These are phyloP conservation scores for Discostella stelligeroides DNA, from an alignment of 108 stramenopile genomes.

Conservation along the genomic window DNA sequence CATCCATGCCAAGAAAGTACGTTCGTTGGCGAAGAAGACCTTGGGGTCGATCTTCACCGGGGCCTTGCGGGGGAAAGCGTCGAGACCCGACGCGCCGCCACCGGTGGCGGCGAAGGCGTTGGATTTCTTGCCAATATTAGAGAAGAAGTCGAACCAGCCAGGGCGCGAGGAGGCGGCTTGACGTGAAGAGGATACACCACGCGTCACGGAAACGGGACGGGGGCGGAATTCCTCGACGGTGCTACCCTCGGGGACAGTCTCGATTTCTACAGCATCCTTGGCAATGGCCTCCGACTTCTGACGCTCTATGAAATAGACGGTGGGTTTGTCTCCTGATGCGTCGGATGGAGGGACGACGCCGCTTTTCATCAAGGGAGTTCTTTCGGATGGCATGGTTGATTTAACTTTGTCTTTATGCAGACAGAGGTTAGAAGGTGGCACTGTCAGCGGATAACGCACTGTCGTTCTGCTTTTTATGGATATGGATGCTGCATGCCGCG, in stretches of 20 bases:
- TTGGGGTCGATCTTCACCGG: conserved; percentile 86
- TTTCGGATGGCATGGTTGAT: conserved; percentile 41
- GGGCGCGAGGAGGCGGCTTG: not conserved
- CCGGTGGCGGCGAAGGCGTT: conserved; percentile 40
- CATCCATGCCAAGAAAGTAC: conserved; percentile 97
- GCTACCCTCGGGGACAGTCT: conserved; percentile 55
- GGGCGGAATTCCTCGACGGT: conserved; percentile 49
- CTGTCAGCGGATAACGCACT: too few relatives aligned
- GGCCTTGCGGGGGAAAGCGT: conserved; percentile 29
- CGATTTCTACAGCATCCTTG: conserved; percentile 49
- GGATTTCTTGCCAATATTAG: conserved; percentile 51
- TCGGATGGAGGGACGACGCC: conserved; percentile 26
- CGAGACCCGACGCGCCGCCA: conserved; percentile 8
- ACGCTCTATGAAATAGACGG: conserved; percentile 45
- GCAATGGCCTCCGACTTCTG: conserved; percentile 20
- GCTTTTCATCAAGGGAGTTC: conserved; percentile 28
- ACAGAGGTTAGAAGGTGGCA: too few relatives aligned
- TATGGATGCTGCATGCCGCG: too few relatives aligned
- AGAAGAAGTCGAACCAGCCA: conserved; percentile 48
- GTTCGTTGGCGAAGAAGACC: conserved; percentile 95
- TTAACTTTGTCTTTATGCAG: too few relatives aligned
- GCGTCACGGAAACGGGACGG: conserved; percentile 21
- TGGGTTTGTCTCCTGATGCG: conserved; percentile 35
- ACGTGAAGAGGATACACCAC: not conserved
- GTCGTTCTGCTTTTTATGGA: too few relatives aligned